Base-by-base conservation (phyloP, 495 filamentous ascomycete genomes). In the Pyrenula massariospora region DNA sequence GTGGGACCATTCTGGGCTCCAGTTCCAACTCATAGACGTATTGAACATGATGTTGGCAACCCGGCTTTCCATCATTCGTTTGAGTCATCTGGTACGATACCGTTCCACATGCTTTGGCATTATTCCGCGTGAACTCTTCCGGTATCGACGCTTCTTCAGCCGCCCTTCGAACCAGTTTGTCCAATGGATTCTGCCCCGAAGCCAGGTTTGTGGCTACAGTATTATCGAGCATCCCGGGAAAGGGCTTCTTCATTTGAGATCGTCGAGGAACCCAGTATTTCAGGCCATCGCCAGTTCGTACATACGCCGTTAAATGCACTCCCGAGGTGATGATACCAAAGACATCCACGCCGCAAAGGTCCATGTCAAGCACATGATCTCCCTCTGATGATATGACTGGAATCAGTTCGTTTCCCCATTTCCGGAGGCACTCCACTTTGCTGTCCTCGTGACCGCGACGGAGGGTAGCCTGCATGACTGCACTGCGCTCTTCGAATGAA, bases 141-240 rank as follows among this genome's bases (percentile, higher is more conserved):
- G 62, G 50, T 3, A 83, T 54, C 0, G 75, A 73, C 0, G 78
- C 76, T 57, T 84, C 81, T 62, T 84, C 81, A 24, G 65, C 65
- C 0, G 77, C 71, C 57, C 83, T 80, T n/a, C 67, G 65, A 15
- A 83, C 59, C n/a, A 83, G 65, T 54, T 73, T 77, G 1, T 76
- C 71, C 15, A 74, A 62, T 1, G 80, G 76, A 1, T 58, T 60
- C 24, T 70, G 63, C 0, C 69, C 71, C 1, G 71, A 61, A 12
- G 63, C 62, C 2, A 84, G 63, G 11, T 79, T 78, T 8, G 80
- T 80, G 3, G 76, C 82, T 0, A 83, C 81, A 0, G 79, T 75
- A 1, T 61, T 70, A 62, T 84, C 81, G 3, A 85, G 72, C 70
- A 72, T 72, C 3, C 70, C 68, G 1, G 79, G 77, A 54, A 73